Evolutionary conservation across 176 grass and related monocot genomes (phyloP), one percentile per base, ranked within the genome.

Genomic region (Eremochloa ophiuroides): DNA sequence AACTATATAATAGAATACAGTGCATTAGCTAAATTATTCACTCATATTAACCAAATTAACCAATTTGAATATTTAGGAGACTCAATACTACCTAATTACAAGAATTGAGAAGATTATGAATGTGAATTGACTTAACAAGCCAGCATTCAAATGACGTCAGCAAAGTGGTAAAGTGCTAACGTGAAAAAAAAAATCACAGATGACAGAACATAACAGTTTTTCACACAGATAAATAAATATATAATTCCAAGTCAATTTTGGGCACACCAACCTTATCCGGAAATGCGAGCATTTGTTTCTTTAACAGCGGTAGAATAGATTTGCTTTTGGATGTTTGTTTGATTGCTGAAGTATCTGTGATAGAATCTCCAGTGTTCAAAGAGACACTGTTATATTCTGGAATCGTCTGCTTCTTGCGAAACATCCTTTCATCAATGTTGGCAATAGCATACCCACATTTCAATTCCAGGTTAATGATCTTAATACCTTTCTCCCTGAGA

Each of bases 401-500:
- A 29, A 78, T 86, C 75, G 63, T 65, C 83, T 76, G 75, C 58
- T 85, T 82, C 80, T 93, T 93, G 64, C 20, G 39, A 66, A 94
- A 86, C 68, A 95, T 74, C 43, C 80, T 87, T 88, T 99, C 96
- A 72, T 95, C 90, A 23, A 95, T 69, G 69, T 88, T 90, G 46
- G 90, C 87, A 58, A 83, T 80, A 58, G 93, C 76, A 86, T 93
- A 87, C 37, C 93, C 96, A 83, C 93, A 99, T 84, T 87, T 79
- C 80, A 99, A 75, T 76, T 95, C 85, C 37, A 99, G 76, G 87
- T 99, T 84, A 79, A 87, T 82, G 61, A 95, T 90, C 84, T 91
- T 90, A 77, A 99, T 80, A 84, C 96, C 96, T 82, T 77, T 99
- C 84, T 91, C 96, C 96, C 93, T 99, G 87, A 56, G 71, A 91